Evolutionary conservation across 495 filamentous ascomycete species (phyloP), one percentile per base, ranked within the genome.

Genomic region (Penicillium herquei): DNA sequence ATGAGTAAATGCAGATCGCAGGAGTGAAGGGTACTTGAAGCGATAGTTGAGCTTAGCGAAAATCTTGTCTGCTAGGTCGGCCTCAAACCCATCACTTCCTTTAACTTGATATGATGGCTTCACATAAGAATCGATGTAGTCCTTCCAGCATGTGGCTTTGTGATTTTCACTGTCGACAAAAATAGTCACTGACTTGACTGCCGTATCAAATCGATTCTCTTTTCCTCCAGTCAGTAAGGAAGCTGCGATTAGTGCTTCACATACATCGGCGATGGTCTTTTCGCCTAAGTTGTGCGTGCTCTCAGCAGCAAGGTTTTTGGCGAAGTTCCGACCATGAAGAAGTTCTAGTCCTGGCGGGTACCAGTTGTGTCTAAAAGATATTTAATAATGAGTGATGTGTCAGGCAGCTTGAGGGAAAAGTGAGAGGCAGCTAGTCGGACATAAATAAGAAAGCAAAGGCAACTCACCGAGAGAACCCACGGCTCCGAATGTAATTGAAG

Each of bases 221-320:
- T 76, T 60, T 12, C 81, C 77, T 32, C 79, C 75, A 2, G 87
- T 84, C 8, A 96, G 76, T 41, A 96, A 81, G 0, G 94, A 87
- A 5, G 92, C 94, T 13, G 92, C 94, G 50, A 98, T 98, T 57
- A 98, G 65, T 3, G 94, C 94, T 69, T 98, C 94, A 54, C 91
- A 96, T 16, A 98, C 92, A 73, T 98, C 94, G n/a, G 94, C 94
- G 66, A 96, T 88, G 4, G 90, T 86, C 71, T 98, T 98, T 64
- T 96, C 89, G 3, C 83, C 88, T 6, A 98, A 81, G 0, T 72
- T 64, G 62, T 97, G 93, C 17, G 74, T 79, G 18, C 70, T 66
- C 53, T 82, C 73, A 7, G 74, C 78, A 18, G 70, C 69, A 18
- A 78, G 76, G 51, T 76, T 81, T 14, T 80, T 85, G 5, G 76